Evolutionary conservation across 148 eudicot species (phyloP), one percentile per base, ranked within the genome.

Genomic region (Silene conica): DNA sequence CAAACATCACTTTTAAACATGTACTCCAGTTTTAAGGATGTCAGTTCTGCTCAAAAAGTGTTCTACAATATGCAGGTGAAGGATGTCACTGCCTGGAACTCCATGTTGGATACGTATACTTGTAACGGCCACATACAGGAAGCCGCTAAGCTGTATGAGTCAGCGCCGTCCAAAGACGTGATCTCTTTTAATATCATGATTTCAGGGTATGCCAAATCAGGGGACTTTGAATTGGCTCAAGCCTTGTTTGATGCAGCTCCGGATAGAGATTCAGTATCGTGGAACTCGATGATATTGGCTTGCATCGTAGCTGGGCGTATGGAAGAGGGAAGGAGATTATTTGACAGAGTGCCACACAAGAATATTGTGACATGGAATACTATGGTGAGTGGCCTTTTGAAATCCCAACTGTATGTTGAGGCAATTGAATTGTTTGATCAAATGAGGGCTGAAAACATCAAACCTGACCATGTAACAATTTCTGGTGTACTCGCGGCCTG

Each of bases 281-380:
- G 89, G 89, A 85, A 82, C 18, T 81, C 82, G 9, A 75, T 86
- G 76, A 82, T 89, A 11, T 77, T 83, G 67, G 88, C 88, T 20
- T 85, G 84, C 52, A 82, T 70, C 45, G 31, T 48, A 57, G 52
- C 46, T 2, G 83, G 87, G 26, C 48, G 57, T 10, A 82, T 81
- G 45, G 78, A 77, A 62, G 81, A 79, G 34, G 92, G 87, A 20
- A 54, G 55, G 9, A 70, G 46, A 70, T 48, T 77, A 15, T 79
- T 82, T 26, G 71, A 76, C 55, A 46, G 28, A 74, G 79, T 73
- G 68, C 75, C 82, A 0, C 55, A 25, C 7, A 80, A 63, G 75
- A 81, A 79, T 22, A 74, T 78, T 1, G 81, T 85, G 34, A 80
- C 86, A 16, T 83, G 80, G 82, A 85, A 81, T 67, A 80, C 76